phyloP scores from a whole-genome alignment of 257 asterid species.

The Solanum infundibuliforme region DNA sequence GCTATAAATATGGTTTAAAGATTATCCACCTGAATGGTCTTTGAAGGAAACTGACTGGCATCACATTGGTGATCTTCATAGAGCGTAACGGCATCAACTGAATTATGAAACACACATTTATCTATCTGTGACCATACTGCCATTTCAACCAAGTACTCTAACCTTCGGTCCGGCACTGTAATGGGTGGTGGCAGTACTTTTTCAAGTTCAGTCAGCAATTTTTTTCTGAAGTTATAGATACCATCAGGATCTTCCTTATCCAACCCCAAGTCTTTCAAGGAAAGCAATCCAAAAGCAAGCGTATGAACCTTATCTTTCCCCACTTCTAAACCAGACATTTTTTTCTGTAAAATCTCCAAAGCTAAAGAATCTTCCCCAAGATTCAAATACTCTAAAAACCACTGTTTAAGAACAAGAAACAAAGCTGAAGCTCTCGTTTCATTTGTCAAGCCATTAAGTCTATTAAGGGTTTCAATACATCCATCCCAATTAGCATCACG shows the following conservation, averaged over 20 bases:
- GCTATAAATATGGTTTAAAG: conserved; percentile 4
- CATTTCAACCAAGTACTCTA: conserved; percentile 75
- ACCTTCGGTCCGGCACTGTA: conserved; percentile 68
- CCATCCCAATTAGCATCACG: conserved; percentile 54
- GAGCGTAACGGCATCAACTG: conserved; percentile 38
- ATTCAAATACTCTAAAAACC: conserved; percentile 53
- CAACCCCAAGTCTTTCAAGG: conserved; percentile 31
- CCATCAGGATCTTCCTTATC: conserved; percentile 23
- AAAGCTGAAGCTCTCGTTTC: conserved; percentile 53
- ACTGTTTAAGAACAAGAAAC: conserved; percentile 62
- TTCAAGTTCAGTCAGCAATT: conserved; percentile 42
- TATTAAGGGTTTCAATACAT: conserved; percentile 32
- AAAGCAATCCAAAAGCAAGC: conserved; percentile 51
- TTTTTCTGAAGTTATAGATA: conserved; percentile 28
- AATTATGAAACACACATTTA: conserved; percentile 54
- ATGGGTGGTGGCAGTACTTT: conserved; percentile 66
- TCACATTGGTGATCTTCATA: conserved; percentile 74
- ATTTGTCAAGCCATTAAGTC: conserved; percentile 35
- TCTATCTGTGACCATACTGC: conserved; percentile 56
- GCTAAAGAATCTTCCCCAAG: conserved; percentile 46
- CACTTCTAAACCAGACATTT: conserved; percentile 30
- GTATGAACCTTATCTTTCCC: conserved; percentile 45
- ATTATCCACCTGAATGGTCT: conserved; percentile 66
- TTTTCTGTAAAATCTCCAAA: conserved; percentile 41
- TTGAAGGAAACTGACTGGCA: conserved; percentile 61